These are phyloP conservation scores for Knoxia roxburghii DNA, from an alignment of 257 asterid genomes.

Conservation along the genomic window DNA sequence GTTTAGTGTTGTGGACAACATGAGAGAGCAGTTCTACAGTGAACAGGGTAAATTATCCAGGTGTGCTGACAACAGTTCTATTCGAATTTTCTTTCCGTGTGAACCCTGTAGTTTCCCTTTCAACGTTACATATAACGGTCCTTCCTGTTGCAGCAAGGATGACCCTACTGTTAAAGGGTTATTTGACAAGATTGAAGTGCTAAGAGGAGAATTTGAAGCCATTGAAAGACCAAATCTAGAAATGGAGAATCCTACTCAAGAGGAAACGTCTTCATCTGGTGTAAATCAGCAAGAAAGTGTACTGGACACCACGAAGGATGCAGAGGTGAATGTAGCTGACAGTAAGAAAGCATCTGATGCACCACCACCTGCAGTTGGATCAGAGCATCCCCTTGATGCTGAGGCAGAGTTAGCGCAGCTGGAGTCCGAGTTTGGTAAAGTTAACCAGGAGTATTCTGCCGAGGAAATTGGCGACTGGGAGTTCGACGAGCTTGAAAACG, in stretches of 20 bases:
- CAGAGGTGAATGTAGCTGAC: constrained; percentile 26
- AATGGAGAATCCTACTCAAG: constrained; percentile 64
- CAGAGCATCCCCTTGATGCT: constrained; percentile 50
- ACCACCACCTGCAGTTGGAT: constrained; percentile 19
- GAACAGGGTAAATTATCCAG: constrained; percentile 59
- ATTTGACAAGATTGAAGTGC: constrained; percentile 63
- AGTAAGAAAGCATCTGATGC: constrained; percentile 26
- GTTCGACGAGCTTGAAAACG: constrained; percentile 91
- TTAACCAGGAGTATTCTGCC: constrained; percentile 50
- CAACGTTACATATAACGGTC: constrained; percentile 15
- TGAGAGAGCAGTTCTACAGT: constrained; percentile 75
- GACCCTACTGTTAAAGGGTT: constrained; percentile 58
- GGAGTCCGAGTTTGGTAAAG: constrained; percentile 86
- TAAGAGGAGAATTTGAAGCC: constrained; percentile 66
- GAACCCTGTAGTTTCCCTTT: constrained; percentile 14
- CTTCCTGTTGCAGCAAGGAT: constrained; percentile 55
- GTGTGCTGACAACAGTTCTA: constrained; percentile 28
- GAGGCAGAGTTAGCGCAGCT: constrained; percentile 80
- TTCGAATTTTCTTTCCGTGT: constrained; percentile 1
- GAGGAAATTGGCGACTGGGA: constrained; percentile 94
- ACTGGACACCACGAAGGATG: constrained; percentile 30
- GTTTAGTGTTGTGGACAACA: constrained; percentile 86
- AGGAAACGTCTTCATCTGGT: constrained; percentile 29
- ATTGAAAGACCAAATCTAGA: constrained; percentile 80
- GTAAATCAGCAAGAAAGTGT: constrained; percentile 34